Percentiles rank a stretch among this genome's conserved stretches.
These are phyloP conservation scores for Xylariaceae sp. DNA, from an alignment of 2,329 filamentous ascomycete species.

Conservation along the genomic window DNA sequence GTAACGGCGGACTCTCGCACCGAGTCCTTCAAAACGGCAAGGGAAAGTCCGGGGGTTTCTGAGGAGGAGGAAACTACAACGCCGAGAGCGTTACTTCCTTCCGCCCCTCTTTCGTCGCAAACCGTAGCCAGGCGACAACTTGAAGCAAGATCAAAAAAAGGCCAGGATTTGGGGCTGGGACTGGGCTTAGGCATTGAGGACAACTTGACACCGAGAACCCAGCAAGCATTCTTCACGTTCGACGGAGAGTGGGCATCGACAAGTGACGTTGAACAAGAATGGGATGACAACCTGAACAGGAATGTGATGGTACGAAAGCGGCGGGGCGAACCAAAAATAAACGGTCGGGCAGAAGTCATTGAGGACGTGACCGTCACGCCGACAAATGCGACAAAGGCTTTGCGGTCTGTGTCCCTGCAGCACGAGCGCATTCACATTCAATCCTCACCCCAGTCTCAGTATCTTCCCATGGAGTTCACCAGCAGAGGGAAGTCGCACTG, in stretches of 20 bases:
- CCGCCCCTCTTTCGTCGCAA: slow-evolving; percentile 42
- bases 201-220: slow-evolving; percentile 39
- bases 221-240: slow-evolving; percentile 50
- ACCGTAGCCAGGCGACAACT: slow-evolving; percentile 39
- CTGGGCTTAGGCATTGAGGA: slow-evolving; percentile 40
- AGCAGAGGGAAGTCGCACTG: slow-evolving; percentile 27
- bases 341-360: slow-evolving; percentile 36
- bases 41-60: slow-evolving; percentile 60
- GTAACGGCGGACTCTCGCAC: slow-evolving; percentile 57
- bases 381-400: slow-evolving; percentile 49
- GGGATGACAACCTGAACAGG: slow-evolving; percentile 51
- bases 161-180: slow-evolving; percentile 40
- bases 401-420: slow-evolving; percentile 42
- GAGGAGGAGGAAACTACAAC: slow-evolving; percentile 50
- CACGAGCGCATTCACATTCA: slow-evolving; percentile 39
- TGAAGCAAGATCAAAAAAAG: slow-evolving; percentile 29
- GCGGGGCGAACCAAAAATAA: slow-evolving; percentile 28
- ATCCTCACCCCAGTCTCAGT: slow-evolving; percentile 31
- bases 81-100: slow-evolving; percentile 32
- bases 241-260: slow-evolving; percentile 55
- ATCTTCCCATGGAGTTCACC: slow-evolving; percentile 19
- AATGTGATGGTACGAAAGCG: slow-evolving; percentile 52
- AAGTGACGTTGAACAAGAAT: slow-evolving; percentile 49
- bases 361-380: slow-evolving; percentile 47
- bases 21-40: slow-evolving; percentile 69